A percentile compares a stretch with the other conserved stretches of the same genome.
Conservation (phyloP, 2,329 filamentous ascomycete genomes). For the Peltaster fructicola region DNA sequence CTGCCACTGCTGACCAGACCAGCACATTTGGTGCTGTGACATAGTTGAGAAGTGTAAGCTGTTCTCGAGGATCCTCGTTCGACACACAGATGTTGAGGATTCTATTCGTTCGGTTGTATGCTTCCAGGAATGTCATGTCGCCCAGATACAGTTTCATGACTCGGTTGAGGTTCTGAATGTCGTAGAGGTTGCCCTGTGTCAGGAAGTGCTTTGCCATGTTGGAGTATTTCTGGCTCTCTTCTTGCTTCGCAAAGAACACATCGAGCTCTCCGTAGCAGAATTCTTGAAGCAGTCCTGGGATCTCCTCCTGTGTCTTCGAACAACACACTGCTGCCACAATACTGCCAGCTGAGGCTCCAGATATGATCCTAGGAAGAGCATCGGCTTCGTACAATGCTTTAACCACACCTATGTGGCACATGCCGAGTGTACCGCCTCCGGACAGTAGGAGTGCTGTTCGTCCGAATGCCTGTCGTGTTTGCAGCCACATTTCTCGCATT, state of each 20-base stretch:
- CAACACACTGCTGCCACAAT: constrained; percentile 73
- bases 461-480: constrained; percentile 65
- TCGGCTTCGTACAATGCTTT: constrained; percentile 61
- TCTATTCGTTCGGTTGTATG: constrained; percentile 81
- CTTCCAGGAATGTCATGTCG: constrained; percentile 87
- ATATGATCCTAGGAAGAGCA: constrained; percentile 70
- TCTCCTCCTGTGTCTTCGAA: constrained; percentile 58
- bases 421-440: constrained; percentile 75
- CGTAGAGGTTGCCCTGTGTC: constrained; percentile 69
- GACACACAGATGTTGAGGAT: constrained; percentile 93
- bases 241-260: constrained; percentile 45
- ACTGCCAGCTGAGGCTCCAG: constrained; percentile 71
- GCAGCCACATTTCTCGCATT: constrained; percentile 23
- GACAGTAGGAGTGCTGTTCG: constrained; percentile 67
- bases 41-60: constrained; percentile 55
- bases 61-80: constrained; percentile 58
- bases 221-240: constrained; percentile 31
- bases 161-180: constrained; percentile 61
- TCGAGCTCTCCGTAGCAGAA: constrained; percentile 67
- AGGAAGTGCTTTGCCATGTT: constrained; percentile 30
- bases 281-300: constrained; percentile 47
- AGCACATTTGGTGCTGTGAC: constrained; percentile 85
- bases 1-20: constrained; percentile 92
- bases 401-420: constrained; percentile 79
- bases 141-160: constrained; percentile 66